phyloP scores from a whole-genome alignment of 331 rosid genomes.

The Quercus tomentella region DNA sequence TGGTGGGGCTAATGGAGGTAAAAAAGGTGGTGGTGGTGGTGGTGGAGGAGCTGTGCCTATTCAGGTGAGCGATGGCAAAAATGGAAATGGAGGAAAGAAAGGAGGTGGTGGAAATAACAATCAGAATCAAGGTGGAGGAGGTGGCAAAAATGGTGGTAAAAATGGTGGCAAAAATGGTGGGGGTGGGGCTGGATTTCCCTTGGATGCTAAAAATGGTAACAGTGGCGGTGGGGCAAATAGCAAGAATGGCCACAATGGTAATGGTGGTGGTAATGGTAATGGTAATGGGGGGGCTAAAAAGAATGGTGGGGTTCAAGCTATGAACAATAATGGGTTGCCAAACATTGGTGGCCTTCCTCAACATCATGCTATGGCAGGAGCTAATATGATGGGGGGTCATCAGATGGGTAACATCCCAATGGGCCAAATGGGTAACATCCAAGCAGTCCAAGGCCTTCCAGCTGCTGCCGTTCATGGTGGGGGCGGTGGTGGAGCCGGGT shows the following conservation, averaged over 20 bases:
- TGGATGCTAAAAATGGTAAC: constrained; percentile 17
- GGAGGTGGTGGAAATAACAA: constrained; percentile 22
- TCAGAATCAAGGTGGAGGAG: constrained; percentile 22
- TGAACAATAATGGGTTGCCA: constrained; percentile 22
- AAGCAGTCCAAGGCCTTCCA: constrained; percentile 61
- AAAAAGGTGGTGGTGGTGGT: background rate
- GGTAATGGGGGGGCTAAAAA: constrained; percentile 7
- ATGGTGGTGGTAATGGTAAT: constrained; percentile 13
- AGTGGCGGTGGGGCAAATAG: constrained; percentile 25
- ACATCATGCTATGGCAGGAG: constrained; percentile 25
- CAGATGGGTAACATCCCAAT: constrained; percentile 27
- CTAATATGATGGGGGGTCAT: constrained; percentile 12
- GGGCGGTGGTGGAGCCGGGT: constrained; percentile 19
- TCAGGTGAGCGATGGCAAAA: background rate
- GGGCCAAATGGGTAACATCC: constrained; percentile 47
- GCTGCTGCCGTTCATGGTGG: constrained; percentile 40
- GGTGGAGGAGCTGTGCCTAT: too few species aligned
- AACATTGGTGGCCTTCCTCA: constrained; percentile 21
- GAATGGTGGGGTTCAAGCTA: constrained; percentile 23
- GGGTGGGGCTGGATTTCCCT: background rate
- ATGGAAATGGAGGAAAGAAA: constrained; percentile 10
- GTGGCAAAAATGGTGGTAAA: constrained; percentile 1
- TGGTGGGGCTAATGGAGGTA: background rate
- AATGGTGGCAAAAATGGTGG: background rate
- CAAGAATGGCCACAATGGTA: constrained; percentile 12